Evolutionary conservation across 768 basidiomycete genomes (phyloP).

Genomic region (Russula sp.): DNA sequence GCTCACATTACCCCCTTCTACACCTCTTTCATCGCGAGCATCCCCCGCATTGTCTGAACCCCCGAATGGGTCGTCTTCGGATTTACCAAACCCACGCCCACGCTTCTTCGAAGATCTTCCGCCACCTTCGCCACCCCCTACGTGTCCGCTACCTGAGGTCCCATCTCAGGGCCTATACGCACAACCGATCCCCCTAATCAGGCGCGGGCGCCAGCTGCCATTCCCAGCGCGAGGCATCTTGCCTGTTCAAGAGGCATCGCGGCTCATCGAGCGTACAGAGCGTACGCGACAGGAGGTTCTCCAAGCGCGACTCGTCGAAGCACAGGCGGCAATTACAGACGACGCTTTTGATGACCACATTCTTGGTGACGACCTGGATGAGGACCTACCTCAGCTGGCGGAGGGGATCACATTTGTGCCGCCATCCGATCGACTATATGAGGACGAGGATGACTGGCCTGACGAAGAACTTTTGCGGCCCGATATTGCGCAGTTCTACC

Average conservation of each 20-base stretch:
- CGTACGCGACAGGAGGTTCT: neutral
- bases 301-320: neutral
- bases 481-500: constrained; percentile 19
- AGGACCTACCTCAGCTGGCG: neutral
- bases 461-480: constrained; percentile 16
- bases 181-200: constrained; percentile 18
- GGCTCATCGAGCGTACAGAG: constrained; percentile 21
- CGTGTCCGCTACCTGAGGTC: constrained; percentile 16
- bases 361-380: neutral
- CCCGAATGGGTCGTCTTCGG: constrained; percentile 18
- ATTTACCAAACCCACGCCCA: constrained; percentile 19
- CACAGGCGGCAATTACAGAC: neutral
- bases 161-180: constrained; percentile 10
- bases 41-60: constrained; percentile 13
- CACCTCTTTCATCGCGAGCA: neutral
- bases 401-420: neutral
- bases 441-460: constrained; percentile 4
- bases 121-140: constrained; percentile 21
- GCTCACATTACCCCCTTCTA: neutral
- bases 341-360: neutral
- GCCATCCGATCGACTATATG: neutral
- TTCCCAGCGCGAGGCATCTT: constrained; percentile 44
- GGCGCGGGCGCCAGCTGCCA: constrained; percentile 43
- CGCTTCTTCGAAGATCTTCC: constrained; percentile 18
- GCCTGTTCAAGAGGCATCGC: constrained; percentile 22